Percentiles rank a stretch among this genome's conserved stretches.
These are phyloP conservation scores for Metschnikowia baotianmanensis DNA, from an alignment of 805 yeast genomes.

Conservation along the genomic window DNA sequence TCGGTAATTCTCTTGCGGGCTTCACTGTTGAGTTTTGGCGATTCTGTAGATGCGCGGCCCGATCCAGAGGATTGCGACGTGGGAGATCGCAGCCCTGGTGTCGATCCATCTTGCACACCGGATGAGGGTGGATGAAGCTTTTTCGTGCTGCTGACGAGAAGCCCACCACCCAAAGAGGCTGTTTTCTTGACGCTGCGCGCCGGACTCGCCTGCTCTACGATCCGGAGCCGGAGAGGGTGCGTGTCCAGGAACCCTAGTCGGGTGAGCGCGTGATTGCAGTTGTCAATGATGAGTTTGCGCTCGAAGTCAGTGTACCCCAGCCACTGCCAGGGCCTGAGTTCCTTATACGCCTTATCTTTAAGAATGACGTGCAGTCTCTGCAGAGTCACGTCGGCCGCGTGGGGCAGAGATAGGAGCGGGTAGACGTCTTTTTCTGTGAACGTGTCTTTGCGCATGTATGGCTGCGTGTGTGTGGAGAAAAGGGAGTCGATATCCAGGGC, in stretches of 20 bases:
- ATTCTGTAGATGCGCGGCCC: slow-evolving; percentile 22
- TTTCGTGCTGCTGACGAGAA: slow-evolving; percentile 20
- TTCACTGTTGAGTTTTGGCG: slow-evolving; percentile 19
- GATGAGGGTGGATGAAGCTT: slow-evolving; percentile 12
- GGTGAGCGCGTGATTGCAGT: slow-evolving; percentile 38
- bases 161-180: slow-evolving; percentile 27
- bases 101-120: slow-evolving; percentile 1
- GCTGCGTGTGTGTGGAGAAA: slow-evolving; percentile 28
- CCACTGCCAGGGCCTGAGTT: slow-evolving; percentile 40
- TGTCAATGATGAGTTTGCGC: slow-evolving; percentile 30
- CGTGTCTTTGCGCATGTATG: slow-evolving; percentile 28
- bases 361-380: slow-evolving; percentile 21
- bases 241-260: slow-evolving; percentile 43
- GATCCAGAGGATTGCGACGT: slow-evolving; percentile 5
- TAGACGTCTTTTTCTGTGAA: slow-evolving; percentile 27
- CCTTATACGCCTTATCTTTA: slow-evolving; percentile 42
- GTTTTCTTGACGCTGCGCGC: slow-evolving; percentile 7
- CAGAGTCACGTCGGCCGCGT: slow-evolving; percentile 8
- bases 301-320: slow-evolving; percentile 29
- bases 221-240: slow-evolving; percentile 40
- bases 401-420: slow-evolving; percentile 21
- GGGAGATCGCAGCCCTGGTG: slow-evolving; percentile 6
- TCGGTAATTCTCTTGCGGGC: slow-evolving; percentile 6
- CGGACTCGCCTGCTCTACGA: slow-evolving; percentile 18
- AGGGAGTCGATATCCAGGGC: slow-evolving; percentile 20